Base-by-base conservation (phyloP, 768 basidiomycete genomes). In the Lanmaoa rubissima region DNA sequence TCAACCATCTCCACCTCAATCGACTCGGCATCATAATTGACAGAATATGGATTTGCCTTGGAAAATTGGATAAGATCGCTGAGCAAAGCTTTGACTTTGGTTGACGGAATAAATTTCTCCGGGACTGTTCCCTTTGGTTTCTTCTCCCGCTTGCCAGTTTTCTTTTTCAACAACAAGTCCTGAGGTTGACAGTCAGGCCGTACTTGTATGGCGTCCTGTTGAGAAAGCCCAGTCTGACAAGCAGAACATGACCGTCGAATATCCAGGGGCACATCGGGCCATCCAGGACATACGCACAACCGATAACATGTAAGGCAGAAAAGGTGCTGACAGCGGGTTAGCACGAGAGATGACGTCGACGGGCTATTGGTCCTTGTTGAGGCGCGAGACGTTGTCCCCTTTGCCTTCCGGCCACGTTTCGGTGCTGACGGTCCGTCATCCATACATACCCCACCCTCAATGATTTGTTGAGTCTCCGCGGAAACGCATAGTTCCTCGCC, bases 291-390 rank as follows among this genome's bases (percentile, higher is more conserved):
- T 41, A 94, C 82, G n/a, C 81, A 82, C 59, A 79, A 75, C 40
- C 87, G 84, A 80, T 94, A 98, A 73, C 97, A 99, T 28, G 76
- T 76, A 11, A 87, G 64, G 74, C 97, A 99, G 72, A 91, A 98
- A 32, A 98, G 79, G 71, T 99, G 97, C 65, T 94, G 91, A 70
- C 97, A 99, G 59, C 89, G 84, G 13, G 97, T 97, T 67, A 99
- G 73, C 51, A 98, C 75, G 0, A 88, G 84, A 26, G 81, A 83
- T 3, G 81, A 79, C 3, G 72, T 73, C 47, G 79, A 76, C 4
- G 91, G 91, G 64, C 90, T 92, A 61, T 75, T 89, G 39, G 87
- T 83, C 34, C 91, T 82, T 40, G 92, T 92, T 1, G 87, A 79
- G 1, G 76, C 77, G n/a, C 90, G 84, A 42, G 90, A 91, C 19